Evolutionary conservation across 2,329 filamentous ascomycete genomes (phyloP).

Genomic region (Trichophyton schoenleinii): DNA sequence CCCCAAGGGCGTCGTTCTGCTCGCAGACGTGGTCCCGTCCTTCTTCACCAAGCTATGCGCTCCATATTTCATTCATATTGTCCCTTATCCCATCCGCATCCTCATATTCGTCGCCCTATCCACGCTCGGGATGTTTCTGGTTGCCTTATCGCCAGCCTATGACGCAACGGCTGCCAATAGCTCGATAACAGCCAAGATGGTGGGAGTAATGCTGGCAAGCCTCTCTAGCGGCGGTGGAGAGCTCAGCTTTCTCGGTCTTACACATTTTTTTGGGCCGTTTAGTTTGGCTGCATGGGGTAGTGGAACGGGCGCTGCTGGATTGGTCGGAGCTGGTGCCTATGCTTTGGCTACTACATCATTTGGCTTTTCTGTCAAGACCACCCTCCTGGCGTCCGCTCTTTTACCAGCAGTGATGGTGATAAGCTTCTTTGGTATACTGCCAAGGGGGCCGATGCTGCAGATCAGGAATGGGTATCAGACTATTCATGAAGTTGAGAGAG

Average conservation of each 20-base stretch:
- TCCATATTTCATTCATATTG: slow-evolving; percentile 82
- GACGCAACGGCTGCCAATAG: slow-evolving; percentile 15
- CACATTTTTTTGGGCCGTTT: slow-evolving; percentile 82
- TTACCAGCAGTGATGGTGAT: slow-evolving; percentile 68
- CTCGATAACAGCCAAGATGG: slow-evolving; percentile 62
- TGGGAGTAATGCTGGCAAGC: slow-evolving; percentile 73
- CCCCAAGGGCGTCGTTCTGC: slow-evolving; percentile 83
- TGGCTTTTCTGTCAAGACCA: slow-evolving; percentile 59
- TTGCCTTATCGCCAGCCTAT: slow-evolving; percentile 62
- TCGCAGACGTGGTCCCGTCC: slow-evolving; percentile 82
- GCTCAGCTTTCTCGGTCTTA: slow-evolving; percentile 78
- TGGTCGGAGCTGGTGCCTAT: slow-evolving; percentile 80
- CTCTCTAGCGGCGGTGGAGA: slow-evolving; percentile 78
- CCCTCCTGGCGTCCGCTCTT: slow-evolving; percentile 63
- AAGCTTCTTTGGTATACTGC: slow-evolving; percentile 74
- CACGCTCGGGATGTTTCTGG: slow-evolving; percentile 73
- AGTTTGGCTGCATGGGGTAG: slow-evolving; percentile 85
- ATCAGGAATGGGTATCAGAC: slow-evolving; percentile 43
- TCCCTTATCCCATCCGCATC: slow-evolving; percentile 69
- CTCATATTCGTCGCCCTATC: slow-evolving; percentile 63
- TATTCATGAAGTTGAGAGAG: slow-evolving; percentile 34
- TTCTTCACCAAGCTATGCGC: slow-evolving; percentile 79
- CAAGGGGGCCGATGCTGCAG: slow-evolving; percentile 50
- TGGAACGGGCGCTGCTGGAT: slow-evolving; percentile 77
- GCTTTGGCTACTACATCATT: slow-evolving; percentile 72